phyloP scores from a whole-genome alignment of 495 filamentous ascomycete species.

The Aspergillus baeticus region DNA sequence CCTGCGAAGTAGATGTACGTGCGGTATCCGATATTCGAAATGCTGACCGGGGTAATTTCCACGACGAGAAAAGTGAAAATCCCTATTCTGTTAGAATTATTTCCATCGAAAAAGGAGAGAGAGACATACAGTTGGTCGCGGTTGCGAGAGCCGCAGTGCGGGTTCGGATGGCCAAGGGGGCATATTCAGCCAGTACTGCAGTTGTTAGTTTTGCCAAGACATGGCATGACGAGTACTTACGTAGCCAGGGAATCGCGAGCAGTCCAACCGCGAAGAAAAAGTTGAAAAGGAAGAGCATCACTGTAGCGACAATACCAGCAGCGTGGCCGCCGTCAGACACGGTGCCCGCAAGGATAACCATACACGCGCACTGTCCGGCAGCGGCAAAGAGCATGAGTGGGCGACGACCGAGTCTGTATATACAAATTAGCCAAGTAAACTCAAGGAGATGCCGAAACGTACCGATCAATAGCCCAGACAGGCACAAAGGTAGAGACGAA shows the following conservation, averaged over 20 bases:
- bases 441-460: not conserved
- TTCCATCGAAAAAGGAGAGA: not conserved
- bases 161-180: slow-evolving; percentile 36
- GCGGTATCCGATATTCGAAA: slow-evolving; percentile 35
- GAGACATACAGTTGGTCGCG: slow-evolving; percentile 32
- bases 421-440: too few relatives aligned
- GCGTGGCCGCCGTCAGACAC: slow-evolving; percentile 28
- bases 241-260: slow-evolving; percentile 35
- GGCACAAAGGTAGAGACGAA: slow-evolving; percentile 48
- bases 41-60: slow-evolving; percentile 41
- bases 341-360: slow-evolving; percentile 35
- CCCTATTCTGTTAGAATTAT: slow-evolving; percentile 19
- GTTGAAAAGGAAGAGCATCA: slow-evolving; percentile 40
- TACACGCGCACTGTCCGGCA: slow-evolving; percentile 50
- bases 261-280: slow-evolving; percentile 36
- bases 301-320: slow-evolving; percentile 30
- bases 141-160: slow-evolving; percentile 32
- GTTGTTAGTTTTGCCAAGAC: not conserved
- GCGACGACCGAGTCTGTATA: slow-evolving; percentile 43
- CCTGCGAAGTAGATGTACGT: slow-evolving; percentile 50
- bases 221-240: slow-evolving; percentile 19
- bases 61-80: slow-evolving; percentile 41
- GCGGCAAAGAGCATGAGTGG: slow-evolving; percentile 51
- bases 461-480: slow-evolving; percentile 51
- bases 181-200: slow-evolving; percentile 34